Conservation (phyloP, 106 monocot genomes). For the Agapanthus africanus region DNA sequence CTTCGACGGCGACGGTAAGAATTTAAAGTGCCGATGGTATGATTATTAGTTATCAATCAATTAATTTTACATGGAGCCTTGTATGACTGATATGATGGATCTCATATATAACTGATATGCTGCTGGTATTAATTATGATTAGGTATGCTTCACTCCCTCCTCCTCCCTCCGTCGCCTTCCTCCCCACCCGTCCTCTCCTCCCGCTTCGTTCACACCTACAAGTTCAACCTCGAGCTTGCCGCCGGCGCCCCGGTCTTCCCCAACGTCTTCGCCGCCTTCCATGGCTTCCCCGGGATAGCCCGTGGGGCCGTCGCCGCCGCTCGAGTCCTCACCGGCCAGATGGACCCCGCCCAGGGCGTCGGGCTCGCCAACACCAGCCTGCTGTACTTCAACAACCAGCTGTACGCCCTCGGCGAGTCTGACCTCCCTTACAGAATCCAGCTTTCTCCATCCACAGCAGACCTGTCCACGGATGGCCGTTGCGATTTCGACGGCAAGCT, state of each 20-base stretch:
- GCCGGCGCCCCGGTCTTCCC: constrained; percentile 49
- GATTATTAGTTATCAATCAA: too few species aligned
- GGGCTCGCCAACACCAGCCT: constrained; percentile 60
- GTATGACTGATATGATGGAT: too few species aligned
- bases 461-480: constrained; percentile 37
- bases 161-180: constrained; percentile 24
- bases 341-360: constrained; percentile 35
- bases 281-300: constrained; percentile 41
- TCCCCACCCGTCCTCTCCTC: constrained; percentile 44
- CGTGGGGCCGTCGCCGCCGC: constrained; percentile 40
- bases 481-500: constrained; percentile 31
- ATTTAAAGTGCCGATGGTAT: too few species aligned
- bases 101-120: too few species aligned
- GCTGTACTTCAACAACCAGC: constrained; percentile 24
- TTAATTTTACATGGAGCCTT: too few species aligned
- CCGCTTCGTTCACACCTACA: constrained; percentile 57
- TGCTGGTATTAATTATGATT: too few species aligned
- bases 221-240: constrained; percentile 38
- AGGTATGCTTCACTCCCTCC: constrained; percentile 67
- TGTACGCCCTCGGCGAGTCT: constrained; percentile 56
- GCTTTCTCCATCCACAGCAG: constrained; percentile 20
- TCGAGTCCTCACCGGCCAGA: constrained; percentile 51
- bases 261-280: constrained; percentile 45
- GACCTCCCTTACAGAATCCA: constrained; percentile 56
- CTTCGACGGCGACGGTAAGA: constrained; percentile 74